Conservation (phyloP, 352 stramenopile species). For the Pythium brachiatum region DNA sequence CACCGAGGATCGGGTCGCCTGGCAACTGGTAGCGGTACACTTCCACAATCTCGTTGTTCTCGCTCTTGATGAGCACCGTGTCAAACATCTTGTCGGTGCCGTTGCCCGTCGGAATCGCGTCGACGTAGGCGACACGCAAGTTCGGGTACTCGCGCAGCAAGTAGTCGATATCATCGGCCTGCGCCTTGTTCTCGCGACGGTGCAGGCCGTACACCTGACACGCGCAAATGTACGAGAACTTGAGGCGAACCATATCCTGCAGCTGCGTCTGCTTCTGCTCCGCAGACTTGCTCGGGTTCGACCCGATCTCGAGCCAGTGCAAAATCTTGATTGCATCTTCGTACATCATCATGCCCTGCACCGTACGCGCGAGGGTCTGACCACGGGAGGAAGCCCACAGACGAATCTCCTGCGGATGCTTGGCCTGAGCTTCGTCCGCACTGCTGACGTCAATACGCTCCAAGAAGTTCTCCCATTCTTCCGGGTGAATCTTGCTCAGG, state of each 20-base stretch:
- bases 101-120: slow-evolving; percentile 49
- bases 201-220: slow-evolving; percentile 85
- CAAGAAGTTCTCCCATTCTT: slow-evolving; percentile 85
- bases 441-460: slow-evolving; percentile 78
- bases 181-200: slow-evolving; percentile 52
- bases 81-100: slow-evolving; percentile 54
- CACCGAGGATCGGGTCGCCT: slow-evolving; percentile 73
- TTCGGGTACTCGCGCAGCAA: slow-evolving; percentile 81
- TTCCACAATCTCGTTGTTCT: slow-evolving; percentile 67
- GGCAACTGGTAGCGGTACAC: slow-evolving; percentile 79
- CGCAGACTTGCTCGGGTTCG: slow-evolving; percentile 49
- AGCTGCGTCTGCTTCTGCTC: slow-evolving; percentile 80
- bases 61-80: slow-evolving; percentile 78
- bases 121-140: slow-evolving; percentile 81
- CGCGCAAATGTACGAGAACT: slow-evolving; percentile 85
- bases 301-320: slow-evolving; percentile 83
- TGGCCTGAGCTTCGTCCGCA: slow-evolving; percentile 66
- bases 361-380: slow-evolving; percentile 73
- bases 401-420: slow-evolving; percentile 72
- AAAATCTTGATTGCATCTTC: slow-evolving; percentile 85
- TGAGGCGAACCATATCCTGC: slow-evolving; percentile 82
- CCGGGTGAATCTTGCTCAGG: slow-evolving; percentile 78
- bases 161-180: slow-evolving; percentile 82
- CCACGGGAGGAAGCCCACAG: slow-evolving; percentile 80
- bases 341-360: slow-evolving; percentile 88